These are phyloP conservation scores for Cercospora sp. DNA, from an alignment of 2,329 filamentous ascomycete species.

Conservation along the genomic window DNA sequence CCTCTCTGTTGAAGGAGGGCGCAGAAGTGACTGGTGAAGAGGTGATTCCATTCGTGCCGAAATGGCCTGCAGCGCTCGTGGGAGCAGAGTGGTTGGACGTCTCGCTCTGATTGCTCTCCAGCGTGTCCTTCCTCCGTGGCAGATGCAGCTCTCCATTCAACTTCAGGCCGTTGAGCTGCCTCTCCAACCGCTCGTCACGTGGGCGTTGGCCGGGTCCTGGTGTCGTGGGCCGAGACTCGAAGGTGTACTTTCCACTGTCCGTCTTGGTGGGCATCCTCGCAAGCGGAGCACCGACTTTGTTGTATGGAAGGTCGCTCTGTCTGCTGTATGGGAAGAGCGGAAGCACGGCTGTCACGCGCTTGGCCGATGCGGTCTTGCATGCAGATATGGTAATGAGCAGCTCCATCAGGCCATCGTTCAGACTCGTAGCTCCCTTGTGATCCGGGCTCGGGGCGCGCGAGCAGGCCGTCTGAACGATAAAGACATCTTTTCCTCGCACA, in stretches of 20 bases:
- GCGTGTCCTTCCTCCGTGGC: slow-evolving; percentile 34
- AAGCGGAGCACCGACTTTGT: slow-evolving; percentile 88
- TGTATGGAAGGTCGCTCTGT: slow-evolving; percentile 95
- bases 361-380: slow-evolving; percentile 91
- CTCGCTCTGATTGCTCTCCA: slow-evolving; percentile 36
- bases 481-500: slow-evolving; percentile 96
- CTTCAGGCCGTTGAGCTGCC: slow-evolving; percentile 69
- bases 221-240: slow-evolving; percentile 87
- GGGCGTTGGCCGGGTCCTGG: slow-evolving; percentile 67
- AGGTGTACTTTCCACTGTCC: slow-evolving; percentile 70
- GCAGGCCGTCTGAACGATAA: slow-evolving; percentile 79
- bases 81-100: slow-evolving; percentile 24
- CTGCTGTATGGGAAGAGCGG: slow-evolving; percentile 96
- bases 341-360: slow-evolving; percentile 87
- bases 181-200: slow-evolving; percentile 56
- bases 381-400: slow-evolving; percentile 98
- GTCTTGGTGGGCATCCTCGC: slow-evolving; percentile 64
- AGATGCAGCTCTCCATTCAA: slow-evolving; percentile 40
- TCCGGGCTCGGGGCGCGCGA: slow-evolving; percentile 17
- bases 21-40: slow-evolving; percentile 14
- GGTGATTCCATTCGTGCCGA: slow-evolving; percentile 9
- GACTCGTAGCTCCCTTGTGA: slow-evolving; percentile 20
- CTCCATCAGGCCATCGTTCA: slow-evolving; percentile 92
- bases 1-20: slow-evolving; percentile 39
- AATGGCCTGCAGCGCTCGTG: neutral